These are phyloP conservation scores for Angomonas deanei DNA, from an alignment of 208 protist species.

Conservation along the genomic window DNA sequence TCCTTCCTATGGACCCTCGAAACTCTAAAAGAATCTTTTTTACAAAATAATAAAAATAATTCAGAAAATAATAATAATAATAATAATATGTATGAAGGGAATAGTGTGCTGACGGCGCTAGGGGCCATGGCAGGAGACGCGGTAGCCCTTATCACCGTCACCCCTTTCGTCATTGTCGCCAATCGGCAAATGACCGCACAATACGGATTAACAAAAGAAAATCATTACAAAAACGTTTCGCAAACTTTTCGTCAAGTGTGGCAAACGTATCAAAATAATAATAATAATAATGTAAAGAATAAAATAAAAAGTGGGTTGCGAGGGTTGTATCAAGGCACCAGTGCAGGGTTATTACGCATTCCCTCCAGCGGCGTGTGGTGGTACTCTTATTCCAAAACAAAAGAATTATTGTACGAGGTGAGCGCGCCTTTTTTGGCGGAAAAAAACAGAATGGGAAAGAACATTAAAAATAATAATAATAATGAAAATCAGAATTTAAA, in stretches of 20 bases:
- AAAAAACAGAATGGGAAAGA: neutral
- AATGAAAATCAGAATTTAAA: neutral
- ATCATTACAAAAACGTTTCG: constrained; percentile 33
- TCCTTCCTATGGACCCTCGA: constrained; percentile 74
- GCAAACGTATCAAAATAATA: constrained; percentile 29
- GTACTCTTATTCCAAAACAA: constrained; percentile 70
- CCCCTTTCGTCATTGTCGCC: constrained; percentile 58
- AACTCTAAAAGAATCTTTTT: constrained; percentile 38
- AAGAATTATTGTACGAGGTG: constrained; percentile 56
- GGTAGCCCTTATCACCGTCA: constrained; percentile 54
- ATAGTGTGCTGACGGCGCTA: constrained; percentile 44
- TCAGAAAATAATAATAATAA: neutral
- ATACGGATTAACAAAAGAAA: constrained; percentile 58
- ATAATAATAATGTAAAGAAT: neutral
- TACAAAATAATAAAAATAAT: neutral
- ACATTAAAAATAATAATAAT: neutral
- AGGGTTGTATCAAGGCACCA: constrained; percentile 66
- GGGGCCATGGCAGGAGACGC: constrained; percentile 73
- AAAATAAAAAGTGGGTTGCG: constrained; percentile 24
- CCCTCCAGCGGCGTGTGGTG: constrained; percentile 83
- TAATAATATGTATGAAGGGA: constrained; percentile 8
- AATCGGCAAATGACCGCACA: constrained; percentile 82
- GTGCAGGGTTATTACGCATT: constrained; percentile 55
- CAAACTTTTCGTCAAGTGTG: constrained; percentile 44
- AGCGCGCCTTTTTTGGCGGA: constrained; percentile 34